Base-by-base conservation (phyloP, 192 early-diverging fungal genomes). In the Thoreauomyces humboldtii region DNA sequence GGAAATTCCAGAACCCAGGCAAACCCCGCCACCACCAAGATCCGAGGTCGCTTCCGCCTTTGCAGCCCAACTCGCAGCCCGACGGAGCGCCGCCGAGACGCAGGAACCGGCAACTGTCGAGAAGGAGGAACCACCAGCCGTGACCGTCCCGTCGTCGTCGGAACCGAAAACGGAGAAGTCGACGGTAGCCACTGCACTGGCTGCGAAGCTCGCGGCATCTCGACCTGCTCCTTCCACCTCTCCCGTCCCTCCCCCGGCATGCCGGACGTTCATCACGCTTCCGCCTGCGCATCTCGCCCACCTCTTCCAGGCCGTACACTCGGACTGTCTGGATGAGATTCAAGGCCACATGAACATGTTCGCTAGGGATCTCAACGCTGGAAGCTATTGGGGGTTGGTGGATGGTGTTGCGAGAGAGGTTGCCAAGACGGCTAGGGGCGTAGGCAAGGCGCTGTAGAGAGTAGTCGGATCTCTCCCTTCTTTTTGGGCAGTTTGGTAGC, bases 281-380 rank as follows among this genome's bases (percentile, higher is more conserved):
- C 75, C 71, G 5, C 70, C 75, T 31, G 37, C 37, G 24, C 4
- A 9, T 3, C 38, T 25, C 41, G 28, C 58, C 4, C 63, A 65
- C 59, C n/a, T 77, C 29, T 77, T 73, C 52, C 48, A 38, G 12
- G 31, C 58, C 7, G 45, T 73, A 14, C 44, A 41, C 2, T 44
- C 17, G 11, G 71, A 76, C 48, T 48, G 19, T 17, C 22, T 41
- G 21, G 68, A 77, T 41, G 75, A 77, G 50, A 77, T 77, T 19
- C 35, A 22, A 6, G 75, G 62, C 14, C 75, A 77, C 44, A 77
- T 77, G 70, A 41, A 57, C 41, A 73, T 77, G 75, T 77, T 77
- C 61, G 31, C 25, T 15, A 29, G 71, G 28, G 45, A 43, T 14
- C 24, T 35, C 7, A 77, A 77, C 36, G 52, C 67, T 0, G 70